These are phyloP conservation scores for Acanthamoeba royreba DNA, from an alignment of 208 protist species.

Conservation along the genomic window DNA sequence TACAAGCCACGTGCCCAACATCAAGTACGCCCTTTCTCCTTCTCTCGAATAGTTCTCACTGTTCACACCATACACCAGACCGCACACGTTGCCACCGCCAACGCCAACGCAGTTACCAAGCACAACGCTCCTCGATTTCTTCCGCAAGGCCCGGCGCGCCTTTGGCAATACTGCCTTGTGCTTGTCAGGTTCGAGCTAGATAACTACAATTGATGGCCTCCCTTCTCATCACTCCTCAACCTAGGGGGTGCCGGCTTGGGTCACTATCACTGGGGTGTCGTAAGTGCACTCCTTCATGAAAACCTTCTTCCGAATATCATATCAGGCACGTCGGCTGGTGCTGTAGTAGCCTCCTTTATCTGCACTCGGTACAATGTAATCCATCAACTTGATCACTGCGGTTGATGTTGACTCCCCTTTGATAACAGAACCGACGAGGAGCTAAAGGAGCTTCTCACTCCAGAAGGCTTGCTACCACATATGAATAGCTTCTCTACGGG, in stretches of 20 bases:
- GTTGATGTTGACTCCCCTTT: neutral
- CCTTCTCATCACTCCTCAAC: neutral
- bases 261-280: slow-evolving; percentile 32
- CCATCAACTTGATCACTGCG: too few species aligned
- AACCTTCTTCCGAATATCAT: neutral
- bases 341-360: slow-evolving; percentile 18
- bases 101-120: neutral
- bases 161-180: slow-evolving; percentile 34
- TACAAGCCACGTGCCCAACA: neutral
- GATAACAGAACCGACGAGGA: neutral
- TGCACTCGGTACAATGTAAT: neutral
- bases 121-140: neutral
- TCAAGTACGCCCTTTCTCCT: neutral
- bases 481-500: slow-evolving; percentile 17
- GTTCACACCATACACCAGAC: neutral
- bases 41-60: neutral
- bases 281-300: neutral
- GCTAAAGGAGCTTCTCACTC: slow-evolving; percentile 17
- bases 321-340: neutral
- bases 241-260: neutral
- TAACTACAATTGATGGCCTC: too few species aligned
- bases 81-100: neutral
- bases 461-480: neutral
- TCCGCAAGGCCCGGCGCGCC: neutral
- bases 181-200: neutral